Base-by-base conservation (phyloP, 441 rosid genomes). In the Biscutella laevigata region DNA sequence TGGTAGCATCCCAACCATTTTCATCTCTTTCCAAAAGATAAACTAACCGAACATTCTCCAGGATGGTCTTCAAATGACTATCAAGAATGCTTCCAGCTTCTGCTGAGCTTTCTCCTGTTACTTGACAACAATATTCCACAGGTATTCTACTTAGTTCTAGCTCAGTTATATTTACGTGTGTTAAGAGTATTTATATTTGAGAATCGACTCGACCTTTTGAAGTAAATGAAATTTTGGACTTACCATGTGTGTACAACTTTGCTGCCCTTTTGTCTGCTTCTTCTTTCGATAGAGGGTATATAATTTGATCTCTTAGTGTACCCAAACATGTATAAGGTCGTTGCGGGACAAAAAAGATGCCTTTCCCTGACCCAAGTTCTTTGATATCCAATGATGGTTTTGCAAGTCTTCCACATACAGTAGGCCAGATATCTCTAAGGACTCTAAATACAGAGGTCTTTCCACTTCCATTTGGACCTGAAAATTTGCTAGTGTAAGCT, bases 381-480 rank as follows among this genome's bases (percentile, higher is more conserved):
- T 77, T 77, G 45, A 66, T 68, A 52, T 59, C 62, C 56, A 77
- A 82, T n/a, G 78, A 67, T 59, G 97, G 97, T 73, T 77, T 89
- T 28, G 71, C 43, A 41, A 94, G 88, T 43, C 51, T 77, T 74
- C 99, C 97, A 60, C 91, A 82, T 17, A 69, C 90, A 61, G 79
- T 74, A 19, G 99, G 97, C 99, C 99, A 94, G 46, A 89, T 84
- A 72, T 88, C 94, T 68, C 86, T 73, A 60, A 94, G 96, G 61
- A 82, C 95, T 79, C 99, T 87, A 81, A 94, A 94, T 50, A 94
- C 67, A 26, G 96, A 89, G 66, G 97, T 94, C 64, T 94, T 94
- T 30, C 99, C 99, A 25, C 97, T 87, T 41, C 99, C 99, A 22
- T 94, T 94, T 46, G 99, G 99, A 77, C 99, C 99, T 94, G 72